Evolutionary conservation across 176 grass and related monocot genomes (phyloP).

Genomic region (Dactylis glomerata): DNA sequence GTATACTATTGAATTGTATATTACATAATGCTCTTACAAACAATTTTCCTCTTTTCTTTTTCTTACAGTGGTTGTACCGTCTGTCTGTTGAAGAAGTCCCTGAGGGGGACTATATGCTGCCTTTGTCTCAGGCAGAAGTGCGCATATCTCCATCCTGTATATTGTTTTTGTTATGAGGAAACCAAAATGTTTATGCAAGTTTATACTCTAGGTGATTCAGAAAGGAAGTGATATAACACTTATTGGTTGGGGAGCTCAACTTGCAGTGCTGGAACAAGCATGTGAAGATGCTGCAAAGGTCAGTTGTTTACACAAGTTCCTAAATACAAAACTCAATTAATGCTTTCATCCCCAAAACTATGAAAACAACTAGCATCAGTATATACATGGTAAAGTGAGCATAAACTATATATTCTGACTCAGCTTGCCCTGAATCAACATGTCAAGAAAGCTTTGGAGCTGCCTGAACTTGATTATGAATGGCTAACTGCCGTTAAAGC

Average conservation of each 20-base stretch:
- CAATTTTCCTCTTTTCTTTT: background rate
- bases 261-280: slow-evolving; percentile 79
- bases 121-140: slow-evolving; percentile 90
- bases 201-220: slow-evolving; percentile 61
- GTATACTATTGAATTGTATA: background rate
- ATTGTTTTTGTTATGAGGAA: background rate
- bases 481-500: background rate
- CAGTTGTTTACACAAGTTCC: background rate
- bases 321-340: background rate
- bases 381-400: background rate
- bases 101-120: slow-evolving; percentile 81
- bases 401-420: background rate
- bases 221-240: slow-evolving; percentile 85
- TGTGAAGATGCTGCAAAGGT: slow-evolving; percentile 87
- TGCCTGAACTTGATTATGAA: background rate
- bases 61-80: slow-evolving; percentile 78
- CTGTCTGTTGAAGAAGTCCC: slow-evolving; percentile 90
- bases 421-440: background rate
- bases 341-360: background rate
- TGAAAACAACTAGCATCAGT: background rate
- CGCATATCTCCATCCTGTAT: background rate
- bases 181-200: background rate
- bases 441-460: background rate
- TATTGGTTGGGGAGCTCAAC: slow-evolving; percentile 94
- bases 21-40: background rate